Base-by-base conservation (phyloP, 2,329 filamentous ascomycete species). In the Calonectria fujianensis region DNA sequence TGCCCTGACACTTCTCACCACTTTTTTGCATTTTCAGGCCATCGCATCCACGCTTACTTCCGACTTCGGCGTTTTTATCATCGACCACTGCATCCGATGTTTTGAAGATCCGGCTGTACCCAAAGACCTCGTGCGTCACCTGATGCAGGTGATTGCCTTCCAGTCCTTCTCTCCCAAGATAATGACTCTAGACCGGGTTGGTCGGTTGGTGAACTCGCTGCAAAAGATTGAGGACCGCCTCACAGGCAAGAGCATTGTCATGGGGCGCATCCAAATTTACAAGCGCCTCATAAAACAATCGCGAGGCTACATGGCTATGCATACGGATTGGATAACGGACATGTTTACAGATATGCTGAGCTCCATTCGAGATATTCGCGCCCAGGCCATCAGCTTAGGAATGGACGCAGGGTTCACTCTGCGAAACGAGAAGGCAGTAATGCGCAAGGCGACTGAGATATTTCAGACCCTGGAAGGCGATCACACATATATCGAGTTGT, bases 321-420 rank as follows among this genome's bases (percentile, higher is more conserved):
- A 95, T 70, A 88, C 90, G 3, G 90, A 95, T 74, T 99, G 97
- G 96, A 88, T 98, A 64, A 90, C 94, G 67, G 94, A 97, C 82
- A 87, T 98, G 27, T 92, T 98, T 76, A 92, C 92, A 27, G 95
- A 95, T 65, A 93, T 98, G 89, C 89, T 98, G 50, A 96, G 95
- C 83, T 92, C 87, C 39, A 87, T 96, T 64, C 94, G 93, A 79
- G 95, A 98, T 51, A 94, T 96, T 59, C 91, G 95, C 61, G 87
- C 88, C 7, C 91, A 93, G 54, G 96, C 96, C 3, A 93, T 98
- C 65, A 88, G 90, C 32, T 89, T 97, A 14, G 95, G 95, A 1
- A 88, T 93, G 3, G 91, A 95, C 71, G 92, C 94, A 27, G 93
- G 93, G 11, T 91, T 93, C 74, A 85, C 87, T 1, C 88, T 97